Evolutionary conservation across 208 protist species (phyloP).

Genomic region (Polymyxa betae): DNA sequence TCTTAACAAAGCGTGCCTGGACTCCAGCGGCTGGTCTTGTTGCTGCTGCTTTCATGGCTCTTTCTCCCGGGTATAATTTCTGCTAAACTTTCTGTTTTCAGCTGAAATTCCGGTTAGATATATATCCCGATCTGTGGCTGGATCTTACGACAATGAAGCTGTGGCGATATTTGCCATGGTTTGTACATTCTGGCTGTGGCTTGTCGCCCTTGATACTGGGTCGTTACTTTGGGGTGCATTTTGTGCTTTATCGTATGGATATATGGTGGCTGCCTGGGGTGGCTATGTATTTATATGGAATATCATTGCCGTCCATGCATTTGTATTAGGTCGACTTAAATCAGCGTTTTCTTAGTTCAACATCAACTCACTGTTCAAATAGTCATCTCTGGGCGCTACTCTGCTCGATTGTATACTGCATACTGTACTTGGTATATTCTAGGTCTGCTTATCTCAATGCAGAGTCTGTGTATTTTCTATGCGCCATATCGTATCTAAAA

Average conservation of each 20-base stretch:
- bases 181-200: constrained; percentile 88
- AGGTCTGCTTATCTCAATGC: constrained; percentile 87
- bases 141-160: constrained; percentile 97
- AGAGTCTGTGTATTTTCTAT: constrained; percentile 63
- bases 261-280: constrained; percentile 90
- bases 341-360: neutral
- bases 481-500: neutral
- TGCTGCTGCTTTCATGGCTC: constrained; percentile 80
- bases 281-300: constrained; percentile 97
- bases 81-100: constrained; percentile 63
- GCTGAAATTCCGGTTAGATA: constrained; percentile 75
- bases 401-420: constrained; percentile 82
- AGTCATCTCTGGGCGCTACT: constrained; percentile 83
- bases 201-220: constrained; percentile 80
- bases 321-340: constrained; percentile 64
- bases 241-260: constrained; percentile 78
- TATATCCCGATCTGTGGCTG: constrained; percentile 94
- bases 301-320: constrained; percentile 90
- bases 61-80: constrained; percentile 78
- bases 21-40: constrained; percentile 78
- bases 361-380: constrained; percentile 61
- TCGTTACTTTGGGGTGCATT: constrained; percentile 77
- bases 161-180: constrained; percentile 94
- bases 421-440: constrained; percentile 92
- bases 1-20: constrained; percentile 81